Evolutionary conservation across 768 basidiomycete genomes (phyloP), one percentile per base, ranked within the genome.

Genomic region (Lactarius akahatsu): DNA sequence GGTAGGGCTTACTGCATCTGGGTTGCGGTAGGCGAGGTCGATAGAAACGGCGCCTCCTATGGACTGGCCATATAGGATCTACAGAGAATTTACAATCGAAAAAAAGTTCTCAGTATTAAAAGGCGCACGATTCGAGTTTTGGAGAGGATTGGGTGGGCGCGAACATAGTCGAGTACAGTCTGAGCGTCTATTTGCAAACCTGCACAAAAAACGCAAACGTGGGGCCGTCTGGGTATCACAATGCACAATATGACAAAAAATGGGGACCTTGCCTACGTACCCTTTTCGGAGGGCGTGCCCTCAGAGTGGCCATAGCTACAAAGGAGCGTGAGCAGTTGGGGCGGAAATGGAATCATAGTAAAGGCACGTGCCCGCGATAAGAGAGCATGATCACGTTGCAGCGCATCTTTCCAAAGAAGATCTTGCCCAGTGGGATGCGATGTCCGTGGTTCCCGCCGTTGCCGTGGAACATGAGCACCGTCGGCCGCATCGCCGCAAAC

Each of bases 311-410:
- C 96, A 73, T 98, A 98, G 16, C 94, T 95, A 45, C 52, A 26
- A 18, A 3, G 10, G 38, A 40, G 38, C n/a, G 28, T 43, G 56
- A 30, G 52, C 26, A 36, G 57, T 38, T 23, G n/a, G 47, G 41
- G 11, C 18, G 6, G 3, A 38, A 26, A 11, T 8, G 26, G 18
- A 34, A 10, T 36, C 34, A 11, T 36, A 36, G 36, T 38, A 10
- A 4, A 23, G 32, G 59, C 20, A 76, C 87, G 65, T 72, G 92
- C 91, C 95, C 95, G 73, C 96, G 80, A 74, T 99, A 99, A 57
- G 91, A 94, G 66, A 96, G 78, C 89, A 98, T 94, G 47, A 98
- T 79, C 3, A 97, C 94, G 73, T 98, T 98, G 76, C 94, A 97
- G 18, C 92, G 82, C 86, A 94, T 87, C 72, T 86, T 85, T 57